phyloP scores from a whole-genome alignment of 2,329 filamentous ascomycete genomes.

The Microcyclosporella mali region DNA sequence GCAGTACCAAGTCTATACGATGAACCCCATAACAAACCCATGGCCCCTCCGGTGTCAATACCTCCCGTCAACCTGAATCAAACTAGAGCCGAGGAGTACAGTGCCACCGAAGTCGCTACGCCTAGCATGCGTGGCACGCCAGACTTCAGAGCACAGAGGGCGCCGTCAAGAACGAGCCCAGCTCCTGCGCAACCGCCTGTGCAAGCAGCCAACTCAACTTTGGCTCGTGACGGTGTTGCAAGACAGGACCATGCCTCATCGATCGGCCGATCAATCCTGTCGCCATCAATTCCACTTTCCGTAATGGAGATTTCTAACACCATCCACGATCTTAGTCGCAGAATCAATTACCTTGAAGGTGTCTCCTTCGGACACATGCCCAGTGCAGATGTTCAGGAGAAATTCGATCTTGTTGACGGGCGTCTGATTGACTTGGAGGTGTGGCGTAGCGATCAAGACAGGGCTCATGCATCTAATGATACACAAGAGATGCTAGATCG shows the following conservation, averaged over 20 bases:
- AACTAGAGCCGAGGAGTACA: slow-evolving; percentile 36
- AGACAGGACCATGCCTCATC: not conserved
- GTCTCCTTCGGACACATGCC: slow-evolving; percentile 60
- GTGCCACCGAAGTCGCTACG: slow-evolving; percentile 44
- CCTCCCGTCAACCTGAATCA: slow-evolving; percentile 14
- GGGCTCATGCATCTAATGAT: slow-evolving; percentile 30
- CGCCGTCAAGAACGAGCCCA: not conserved
- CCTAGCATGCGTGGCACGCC: slow-evolving; percentile 41
- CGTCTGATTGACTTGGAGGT: slow-evolving; percentile 64
- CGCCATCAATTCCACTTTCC: no score
- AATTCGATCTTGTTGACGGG: slow-evolving; percentile 60
- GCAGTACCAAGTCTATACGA: slow-evolving; percentile 28
- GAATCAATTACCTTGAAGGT: slow-evolving; percentile 64
- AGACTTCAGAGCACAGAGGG: slow-evolving; percentile 18
- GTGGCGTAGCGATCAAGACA: slow-evolving; percentile 30
- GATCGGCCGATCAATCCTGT: no score
- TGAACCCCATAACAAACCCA: slow-evolving; percentile 16
- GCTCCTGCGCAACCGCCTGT: not conserved
- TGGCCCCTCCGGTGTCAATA: slow-evolving; percentile 28
- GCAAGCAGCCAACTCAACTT: not conserved
- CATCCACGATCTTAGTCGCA: slow-evolving; percentile 43
- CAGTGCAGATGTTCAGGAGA: slow-evolving; percentile 65
- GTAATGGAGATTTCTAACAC: slow-evolving; percentile 50
- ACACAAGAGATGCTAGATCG: slow-evolving; percentile 28
- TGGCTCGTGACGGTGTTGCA: not conserved